Evolutionary conservation across 345 rosid genomes (phyloP), one percentile per base, ranked within the genome.

Genomic region (Gossypium turneri): DNA sequence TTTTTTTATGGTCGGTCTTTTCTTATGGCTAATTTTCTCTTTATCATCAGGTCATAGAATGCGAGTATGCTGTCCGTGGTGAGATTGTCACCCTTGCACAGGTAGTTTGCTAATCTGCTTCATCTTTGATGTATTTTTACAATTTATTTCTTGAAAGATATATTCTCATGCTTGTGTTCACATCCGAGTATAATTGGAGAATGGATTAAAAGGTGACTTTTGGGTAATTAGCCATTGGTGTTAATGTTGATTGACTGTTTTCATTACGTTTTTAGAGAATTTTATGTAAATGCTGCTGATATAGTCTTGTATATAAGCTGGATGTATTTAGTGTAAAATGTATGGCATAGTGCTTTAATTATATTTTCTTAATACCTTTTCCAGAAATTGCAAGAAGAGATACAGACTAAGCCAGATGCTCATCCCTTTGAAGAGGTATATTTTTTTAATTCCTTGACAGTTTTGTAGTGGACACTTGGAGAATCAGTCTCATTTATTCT

Each of bases 41-140:
- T 62, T 57, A 47, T 64, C 12, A 2, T 45, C 84, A 93, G 98
- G 95, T 93, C 78, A 80, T 91, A 68, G 80, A 85, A 77, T 93
- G 98, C 69, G 94, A 93, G 78, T 95, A 95, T 85, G 98, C 98
- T 80, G 99, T 95, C 63, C 98, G 99, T 58, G 98, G 99, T 38
- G 99, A 95, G 81, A 88, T 95, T 80, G 98, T 93, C 82, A 80
- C 81, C 84, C 79, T 95, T 79, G 99, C 99, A 43, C 94, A 90
- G 96, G 98, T 94, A 81, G 78, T 48, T 22, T 52, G 61, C 10
- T 71, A 29, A 34, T 70, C 73, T 53, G n/a, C 4, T 9, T 74
- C 38, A 58, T 59, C 17, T 50, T 9, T 15, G 17, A 48, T 20
- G 19, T 38, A 38, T 6, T 51, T 43, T n/a, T 63, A 34, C 19